Base-by-base conservation (phyloP, 306 rosid genomes). In the Prunus davidiana region DNA sequence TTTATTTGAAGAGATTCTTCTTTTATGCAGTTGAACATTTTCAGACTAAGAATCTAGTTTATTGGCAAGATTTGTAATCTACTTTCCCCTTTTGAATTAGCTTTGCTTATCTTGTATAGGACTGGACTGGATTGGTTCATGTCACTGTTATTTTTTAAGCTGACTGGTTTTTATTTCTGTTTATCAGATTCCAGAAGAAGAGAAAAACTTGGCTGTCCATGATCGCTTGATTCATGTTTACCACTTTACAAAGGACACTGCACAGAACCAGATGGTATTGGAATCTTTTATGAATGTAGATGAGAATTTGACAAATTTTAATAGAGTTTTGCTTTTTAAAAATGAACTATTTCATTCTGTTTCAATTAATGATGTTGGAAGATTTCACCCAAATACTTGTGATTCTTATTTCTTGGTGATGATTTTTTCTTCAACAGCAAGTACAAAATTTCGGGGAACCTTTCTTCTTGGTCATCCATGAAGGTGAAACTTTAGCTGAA, bases 401-500 rank as follows among this genome's bases (percentile, higher is more conserved):
- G 67, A 27, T 70, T 56, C 52, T 75, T 65, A 30, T 51, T 70
- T 56, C 45, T 79, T 58, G 22, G 52, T 28, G 64, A 41, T 64
- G 50, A 12, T 63, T 25, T 64, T 45, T 30, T 52, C 47, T 78
- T 54, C 9, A 45, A 75, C 91, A 90, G 97, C 98, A 90, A 80
- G 86, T 95, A 60, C 97, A 95, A 79, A 92, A 95, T 72, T 92
- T 95, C 12, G 99, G 99, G 66, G 97, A 95, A 80, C 97, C 99
- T 41, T 92, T 95, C 82, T 87, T 95, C 80, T 84, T 95, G 87
- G 93, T 86, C 61, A 87, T 92, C 70, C 91, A 54, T 75, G 99
- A 95, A 77, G 89, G 91, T 27, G 99, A 91, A 87, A 81, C 92
- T 25, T 70, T 95, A 63, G 96, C 93, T 56, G 97, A 92, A 51